Evolutionary conservation across 768 basidiomycete species (phyloP).

Genomic region (Rhizopogon roseolus): DNA sequence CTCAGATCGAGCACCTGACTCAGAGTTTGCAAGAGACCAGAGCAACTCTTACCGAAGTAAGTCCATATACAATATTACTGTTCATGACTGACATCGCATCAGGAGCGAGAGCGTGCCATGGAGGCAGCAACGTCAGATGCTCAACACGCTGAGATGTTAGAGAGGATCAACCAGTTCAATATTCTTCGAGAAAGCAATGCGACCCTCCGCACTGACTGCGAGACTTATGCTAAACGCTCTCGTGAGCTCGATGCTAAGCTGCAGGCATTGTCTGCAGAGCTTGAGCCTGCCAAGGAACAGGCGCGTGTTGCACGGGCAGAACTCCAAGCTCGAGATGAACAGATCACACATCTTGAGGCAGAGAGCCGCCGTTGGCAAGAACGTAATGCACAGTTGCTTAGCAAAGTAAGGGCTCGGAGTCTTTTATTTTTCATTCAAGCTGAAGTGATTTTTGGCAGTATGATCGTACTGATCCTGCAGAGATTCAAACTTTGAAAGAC

Average conservation of each 20-base stretch:
- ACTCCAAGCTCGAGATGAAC: conserved; percentile 61
- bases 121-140: conserved; percentile 66
- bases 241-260: conserved; percentile 64
- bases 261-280: conserved; percentile 49
- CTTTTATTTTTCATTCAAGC: not conserved
- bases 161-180: conserved; percentile 83
- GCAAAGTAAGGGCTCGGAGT: conserved; percentile 51
- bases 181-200: conserved; percentile 86
- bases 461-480: conserved; percentile 84
- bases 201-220: conserved; percentile 74
- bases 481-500: conserved; percentile 74
- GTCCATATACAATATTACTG: conserved; percentile 4
- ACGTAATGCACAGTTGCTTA: conserved; percentile 73
- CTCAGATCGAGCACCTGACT: conserved; percentile 70
- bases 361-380: conserved; percentile 83
- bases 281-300: conserved; percentile 74
- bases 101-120: conserved; percentile 82
- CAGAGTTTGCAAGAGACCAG: conserved; percentile 69
- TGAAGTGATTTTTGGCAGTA: conserved; percentile 42
- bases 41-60: conserved; percentile 65
- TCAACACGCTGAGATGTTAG: conserved; percentile 80
- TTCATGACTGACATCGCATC: not conserved
- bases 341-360: conserved; percentile 65
- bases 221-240: conserved; percentile 63
- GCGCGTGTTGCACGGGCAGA: conserved; percentile 65